Evolutionary conservation across 2,329 filamentous ascomycete species (phyloP).

Genomic region (Ophiostoma triangulosporum): DNA sequence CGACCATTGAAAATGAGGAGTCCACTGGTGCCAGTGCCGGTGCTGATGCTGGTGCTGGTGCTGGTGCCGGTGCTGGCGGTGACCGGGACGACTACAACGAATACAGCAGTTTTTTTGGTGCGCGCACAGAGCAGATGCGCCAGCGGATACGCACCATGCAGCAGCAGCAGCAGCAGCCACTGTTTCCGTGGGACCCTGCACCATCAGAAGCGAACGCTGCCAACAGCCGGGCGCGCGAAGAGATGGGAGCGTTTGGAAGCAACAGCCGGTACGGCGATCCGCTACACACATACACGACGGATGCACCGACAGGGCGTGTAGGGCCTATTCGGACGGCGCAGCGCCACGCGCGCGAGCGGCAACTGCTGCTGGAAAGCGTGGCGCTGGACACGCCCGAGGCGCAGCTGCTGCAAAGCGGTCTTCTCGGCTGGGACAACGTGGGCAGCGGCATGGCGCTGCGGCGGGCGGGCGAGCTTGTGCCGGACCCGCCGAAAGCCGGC

Average conservation of each 20-base stretch:
- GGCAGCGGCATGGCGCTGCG: neutral
- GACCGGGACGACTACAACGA: constrained; percentile 2
- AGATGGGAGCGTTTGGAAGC: neutral
- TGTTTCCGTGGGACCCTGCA: neutral
- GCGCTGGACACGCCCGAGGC: constrained; percentile 8
- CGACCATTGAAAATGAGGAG: neutral
- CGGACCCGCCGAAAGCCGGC: constrained; percentile 33
- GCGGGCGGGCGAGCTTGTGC: constrained; percentile 11
- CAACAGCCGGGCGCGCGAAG: neutral
- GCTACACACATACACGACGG: neutral
- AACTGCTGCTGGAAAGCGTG: neutral
- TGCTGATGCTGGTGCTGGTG: too few relatives aligned
- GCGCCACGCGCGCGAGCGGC: neutral
- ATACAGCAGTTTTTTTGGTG: constrained; percentile 1
- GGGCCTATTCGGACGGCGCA: neutral
- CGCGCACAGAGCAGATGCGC: neutral
- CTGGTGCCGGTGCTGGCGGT: neutral
- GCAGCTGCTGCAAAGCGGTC: constrained; percentile 23
- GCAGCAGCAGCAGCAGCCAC: constrained; percentile 13
- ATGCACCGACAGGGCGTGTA: neutral
- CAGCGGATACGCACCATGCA: neutral
- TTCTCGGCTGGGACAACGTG: constrained; percentile 18
- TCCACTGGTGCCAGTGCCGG: neutral
- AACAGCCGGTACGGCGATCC: neutral
- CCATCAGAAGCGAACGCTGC: neutral